Evolutionary conservation across 331 rosid species (phyloP).

Genomic region (Stylosanthes scabra): DNA sequence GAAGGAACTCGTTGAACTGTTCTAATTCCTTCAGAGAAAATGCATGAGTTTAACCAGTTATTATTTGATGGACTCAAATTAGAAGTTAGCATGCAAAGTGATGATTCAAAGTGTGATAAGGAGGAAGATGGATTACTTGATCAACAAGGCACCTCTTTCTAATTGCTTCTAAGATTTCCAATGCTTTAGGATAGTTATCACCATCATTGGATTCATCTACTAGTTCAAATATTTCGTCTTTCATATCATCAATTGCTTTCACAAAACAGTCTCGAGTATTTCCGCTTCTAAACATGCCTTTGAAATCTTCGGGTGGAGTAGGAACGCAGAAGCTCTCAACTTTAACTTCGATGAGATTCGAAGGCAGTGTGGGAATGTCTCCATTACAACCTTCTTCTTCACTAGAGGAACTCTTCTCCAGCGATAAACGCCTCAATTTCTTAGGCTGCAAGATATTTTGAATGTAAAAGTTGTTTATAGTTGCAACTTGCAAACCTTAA

Average conservation of each 20-base stretch:
- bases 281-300: constrained; percentile 73
- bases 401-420: constrained; percentile 45
- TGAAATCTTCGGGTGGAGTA: constrained; percentile 81
- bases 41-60: constrained; percentile 5
- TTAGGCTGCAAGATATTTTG: constrained; percentile 56
- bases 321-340: constrained; percentile 67
- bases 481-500: too few species aligned
- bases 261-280: constrained; percentile 75
- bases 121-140: constrained; percentile 60
- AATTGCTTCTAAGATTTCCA: constrained; percentile 65
- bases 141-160: constrained; percentile 85
- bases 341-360: constrained; percentile 46
- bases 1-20: constrained; percentile 78
- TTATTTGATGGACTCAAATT: constrained; percentile 1
- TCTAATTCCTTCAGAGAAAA: constrained; percentile 75
- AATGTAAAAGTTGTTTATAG: constrained; percentile 4
- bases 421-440: constrained; percentile 56
- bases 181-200: constrained; percentile 69
- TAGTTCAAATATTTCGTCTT: constrained; percentile 63
- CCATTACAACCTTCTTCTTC: constrained; percentile 54
- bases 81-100: background rate
- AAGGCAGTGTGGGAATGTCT: constrained; percentile 50
- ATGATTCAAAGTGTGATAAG: background rate
- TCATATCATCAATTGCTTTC: constrained; percentile 74
- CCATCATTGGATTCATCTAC: constrained; percentile 71